These are phyloP conservation scores for Hanseniaspora taiwanica DNA, from an alignment of 805 yeast species.

Conservation along the genomic window DNA sequence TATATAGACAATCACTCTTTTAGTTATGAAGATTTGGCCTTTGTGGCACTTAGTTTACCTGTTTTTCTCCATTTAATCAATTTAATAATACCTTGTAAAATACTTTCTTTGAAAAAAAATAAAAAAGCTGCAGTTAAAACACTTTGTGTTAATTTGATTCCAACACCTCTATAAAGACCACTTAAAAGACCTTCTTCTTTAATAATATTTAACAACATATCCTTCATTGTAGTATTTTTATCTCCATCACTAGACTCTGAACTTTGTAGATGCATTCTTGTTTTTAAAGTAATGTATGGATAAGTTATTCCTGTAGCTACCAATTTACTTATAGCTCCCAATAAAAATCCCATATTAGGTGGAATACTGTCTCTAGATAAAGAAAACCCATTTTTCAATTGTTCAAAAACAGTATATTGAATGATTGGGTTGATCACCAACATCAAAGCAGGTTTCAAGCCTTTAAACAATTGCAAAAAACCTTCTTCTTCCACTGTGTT, in stretches of 20 bases:
- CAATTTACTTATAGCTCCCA: conserved; percentile 84
- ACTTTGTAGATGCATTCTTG: conserved; percentile 70
- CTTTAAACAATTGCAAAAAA: conserved; percentile 58
- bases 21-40: too few species aligned
- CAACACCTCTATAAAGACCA: conserved; percentile 72
- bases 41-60: not conserved
- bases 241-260: conserved; percentile 9
- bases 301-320: conserved; percentile 82
- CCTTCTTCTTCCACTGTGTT: conserved; percentile 66
- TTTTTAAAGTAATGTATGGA: conserved; percentile 81
- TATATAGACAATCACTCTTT: too few species aligned
- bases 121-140: conserved; percentile 81
- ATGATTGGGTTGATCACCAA: conserved; percentile 81
- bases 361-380: conserved; percentile 34
- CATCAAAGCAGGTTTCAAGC: conserved; percentile 77
- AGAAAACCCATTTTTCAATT: conserved; percentile 53
- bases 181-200: conserved; percentile 51
- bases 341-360: conserved; percentile 64
- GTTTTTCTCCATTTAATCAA: conserved; percentile 1
- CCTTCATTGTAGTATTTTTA: conserved; percentile 26
- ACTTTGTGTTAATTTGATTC: conserved; percentile 69
- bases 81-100: conserved; percentile 27
- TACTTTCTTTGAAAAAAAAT: conserved; percentile 82
- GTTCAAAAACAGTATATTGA: conserved; percentile 87
- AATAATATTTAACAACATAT: conserved; percentile 44